Base-by-base conservation (phyloP, 1,284 basidiomycete species). In the Apiotrichum montevideense region DNA sequence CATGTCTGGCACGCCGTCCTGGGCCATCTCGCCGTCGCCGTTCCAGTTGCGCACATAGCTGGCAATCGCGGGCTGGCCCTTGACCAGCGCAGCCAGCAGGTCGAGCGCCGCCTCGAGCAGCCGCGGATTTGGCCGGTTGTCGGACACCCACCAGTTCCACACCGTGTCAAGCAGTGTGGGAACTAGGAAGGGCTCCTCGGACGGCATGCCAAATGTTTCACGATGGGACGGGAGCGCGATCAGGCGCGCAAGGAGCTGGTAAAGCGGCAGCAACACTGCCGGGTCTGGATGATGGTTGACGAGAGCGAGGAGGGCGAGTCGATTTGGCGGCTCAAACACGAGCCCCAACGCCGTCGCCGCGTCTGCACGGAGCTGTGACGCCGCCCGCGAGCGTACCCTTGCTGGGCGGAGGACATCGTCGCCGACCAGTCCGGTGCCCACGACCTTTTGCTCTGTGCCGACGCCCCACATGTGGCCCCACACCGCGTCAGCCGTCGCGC, bases 51-150 rank as follows among this genome's bases (percentile, higher is more conserved):
- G 59, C 1, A 71, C 55, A 11, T 53, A 35, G 3, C 42, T 48
- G 9, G 69, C 67, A 7, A 72, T 53, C 4, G 43, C 50, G 6
- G 79, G 67, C 58, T 86, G 87, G 57, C 88, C 88, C 65, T 84
- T 84, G 14, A 83, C 79, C 9, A 92, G 72, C 0, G 86, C 80
- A 2, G 85, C 85, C 14, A 92, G 75, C 0, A 87, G 86, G 29
- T 79, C 80, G 5, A 91, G 72, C 0, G 81, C 83, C 0, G 86
- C 85, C 73, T 90, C 88, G 66, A 88, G 84, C 2, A 84, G 70
- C 83, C 90, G 59, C 6, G 54, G 57, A 50, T 68, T 77, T 77
- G 3, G 77, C 70, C 57, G 69, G 70, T 14, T 73, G 2, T 51
- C 48, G 1, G 56, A 56, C 1, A 33, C 33, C 43, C 55, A 67